Conservation (phyloP, 768 basidiomycete species). For the Kwoniella heveanensis region DNA sequence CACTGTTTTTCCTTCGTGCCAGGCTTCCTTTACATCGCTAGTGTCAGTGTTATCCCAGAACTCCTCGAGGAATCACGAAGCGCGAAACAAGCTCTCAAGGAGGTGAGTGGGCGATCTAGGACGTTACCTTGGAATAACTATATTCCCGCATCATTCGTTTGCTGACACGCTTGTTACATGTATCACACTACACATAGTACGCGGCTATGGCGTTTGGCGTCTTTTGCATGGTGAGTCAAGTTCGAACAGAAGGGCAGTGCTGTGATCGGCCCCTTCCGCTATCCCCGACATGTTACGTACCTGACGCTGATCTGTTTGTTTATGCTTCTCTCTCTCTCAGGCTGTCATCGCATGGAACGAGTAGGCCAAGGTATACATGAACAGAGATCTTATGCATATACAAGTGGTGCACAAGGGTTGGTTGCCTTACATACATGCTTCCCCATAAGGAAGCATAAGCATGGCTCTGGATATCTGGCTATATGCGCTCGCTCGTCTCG, state of each 20-base stretch:
- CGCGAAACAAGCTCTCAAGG: conserved; percentile 82
- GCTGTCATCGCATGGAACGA: conserved; percentile 57
- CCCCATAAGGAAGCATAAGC: too few relatives aligned
- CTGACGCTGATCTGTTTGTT: neutral
- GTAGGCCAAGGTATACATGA: conserved; percentile 23
- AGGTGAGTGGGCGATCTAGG: conserved; percentile 69
- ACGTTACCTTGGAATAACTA: too few relatives aligned
- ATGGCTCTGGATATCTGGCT: too few relatives aligned
- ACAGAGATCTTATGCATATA: neutral
- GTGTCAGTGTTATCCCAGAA: conserved; percentile 86
- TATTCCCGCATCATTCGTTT: too few relatives aligned
- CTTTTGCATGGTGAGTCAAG: conserved; percentile 72
- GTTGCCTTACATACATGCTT: too few relatives aligned
- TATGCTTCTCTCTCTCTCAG: conserved; percentile 14
- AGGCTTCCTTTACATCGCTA: conserved; percentile 90
- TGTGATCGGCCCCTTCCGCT: conserved; percentile 2
- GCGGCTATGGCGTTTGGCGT: conserved; percentile 89
- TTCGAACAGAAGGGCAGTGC: too few relatives aligned
- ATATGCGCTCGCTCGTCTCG: too few relatives aligned
- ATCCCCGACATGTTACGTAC: neutral
- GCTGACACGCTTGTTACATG: too few relatives aligned
- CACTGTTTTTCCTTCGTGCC: too few relatives aligned
- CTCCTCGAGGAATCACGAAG: conserved; percentile 84
- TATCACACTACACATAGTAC: conserved; percentile 63
- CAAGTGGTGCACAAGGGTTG: too few relatives aligned